Conservation (phyloP, 2,329 filamentous ascomycete species). For the Tolypocladium tropicale region DNA sequence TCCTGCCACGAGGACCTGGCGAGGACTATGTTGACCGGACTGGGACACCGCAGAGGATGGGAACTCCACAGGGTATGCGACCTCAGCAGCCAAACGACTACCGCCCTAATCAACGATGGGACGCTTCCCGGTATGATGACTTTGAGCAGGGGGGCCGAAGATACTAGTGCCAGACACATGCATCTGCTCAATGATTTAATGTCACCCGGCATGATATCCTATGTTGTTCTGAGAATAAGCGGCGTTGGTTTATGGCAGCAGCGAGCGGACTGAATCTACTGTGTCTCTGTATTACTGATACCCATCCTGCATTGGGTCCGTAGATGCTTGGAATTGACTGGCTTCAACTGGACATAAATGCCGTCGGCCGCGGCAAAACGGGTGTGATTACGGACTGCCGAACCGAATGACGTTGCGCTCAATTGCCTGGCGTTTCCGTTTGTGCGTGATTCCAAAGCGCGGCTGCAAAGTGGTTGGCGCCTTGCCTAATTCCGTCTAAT, state of each 20-base stretch:
- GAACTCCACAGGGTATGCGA: conserved; percentile 13
- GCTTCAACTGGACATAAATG: not conserved
- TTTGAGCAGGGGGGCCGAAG: conserved; percentile 19
- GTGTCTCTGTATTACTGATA: not conserved
- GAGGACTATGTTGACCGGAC: conserved; percentile 4
- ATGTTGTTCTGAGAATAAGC: not conserved
- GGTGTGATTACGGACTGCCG: not conserved
- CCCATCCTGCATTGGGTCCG: not conserved
- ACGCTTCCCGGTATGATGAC: conserved; percentile 24
- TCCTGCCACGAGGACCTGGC: conserved; percentile 18
- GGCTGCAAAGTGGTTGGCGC: not conserved
- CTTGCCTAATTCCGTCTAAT: not conserved
- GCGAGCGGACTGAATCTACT: not conserved
- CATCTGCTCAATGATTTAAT: no score
- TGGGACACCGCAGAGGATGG: conserved; percentile 14
- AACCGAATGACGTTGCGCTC: not conserved
- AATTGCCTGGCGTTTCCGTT: not conserved
- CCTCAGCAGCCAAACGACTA: not conserved
- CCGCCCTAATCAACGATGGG: conserved; percentile 12
- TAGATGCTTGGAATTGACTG: not conserved
- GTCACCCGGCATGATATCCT: not conserved
- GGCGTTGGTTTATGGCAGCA: not conserved
- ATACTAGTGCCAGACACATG: not conserved
- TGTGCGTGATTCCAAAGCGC: not conserved
- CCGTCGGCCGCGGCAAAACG: not conserved